These are phyloP conservation scores for Ogataea philodendri DNA, from an alignment of 805 yeast species.

Conservation along the genomic window DNA sequence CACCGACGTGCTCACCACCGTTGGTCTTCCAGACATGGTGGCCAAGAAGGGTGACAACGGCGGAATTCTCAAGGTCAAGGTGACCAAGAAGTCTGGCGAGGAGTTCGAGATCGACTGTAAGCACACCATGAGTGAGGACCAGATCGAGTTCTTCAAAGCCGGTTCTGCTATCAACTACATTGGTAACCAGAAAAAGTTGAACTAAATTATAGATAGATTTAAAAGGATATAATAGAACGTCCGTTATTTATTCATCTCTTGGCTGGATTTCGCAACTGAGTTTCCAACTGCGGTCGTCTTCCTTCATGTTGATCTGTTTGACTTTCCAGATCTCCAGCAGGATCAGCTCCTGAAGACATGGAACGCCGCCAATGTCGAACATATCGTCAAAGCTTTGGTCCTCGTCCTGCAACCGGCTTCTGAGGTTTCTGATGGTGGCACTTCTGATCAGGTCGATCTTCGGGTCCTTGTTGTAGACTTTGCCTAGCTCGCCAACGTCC, in stretches of 20 bases:
- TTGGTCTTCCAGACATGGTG: constrained; percentile 72
- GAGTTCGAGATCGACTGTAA: constrained; percentile 68
- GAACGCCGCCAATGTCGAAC: constrained; percentile 39
- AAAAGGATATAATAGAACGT: not conserved
- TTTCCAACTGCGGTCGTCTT: constrained; percentile 71
- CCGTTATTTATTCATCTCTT: constrained; percentile 34
- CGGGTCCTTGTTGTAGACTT: constrained; percentile 24
- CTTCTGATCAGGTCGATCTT: constrained; percentile 30
- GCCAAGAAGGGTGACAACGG: constrained; percentile 85
- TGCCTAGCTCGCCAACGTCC: constrained; percentile 33
- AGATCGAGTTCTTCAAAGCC: constrained; percentile 92
- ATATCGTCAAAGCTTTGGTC: constrained; percentile 28
- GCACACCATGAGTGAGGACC: constrained; percentile 97
- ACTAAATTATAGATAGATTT: constrained; percentile 2
- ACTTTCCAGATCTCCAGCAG: constrained; percentile 71
- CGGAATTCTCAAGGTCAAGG: constrained; percentile 67
- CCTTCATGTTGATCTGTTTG: constrained; percentile 54
- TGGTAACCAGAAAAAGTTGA: constrained; percentile 32
- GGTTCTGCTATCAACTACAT: constrained; percentile 96
- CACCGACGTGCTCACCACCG: constrained; percentile 76
- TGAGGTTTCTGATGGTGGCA: constrained; percentile 30
- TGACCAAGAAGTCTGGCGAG: constrained; percentile 74
- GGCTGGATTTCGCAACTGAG: constrained; percentile 63
- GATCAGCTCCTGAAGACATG: constrained; percentile 55
- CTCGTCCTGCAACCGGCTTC: constrained; percentile 17